Percentiles rank a stretch among this genome's conserved stretches.
Conservation (phyloP, 1,284 basidiomycete species). For the Cryptococcus sp. region DNA sequence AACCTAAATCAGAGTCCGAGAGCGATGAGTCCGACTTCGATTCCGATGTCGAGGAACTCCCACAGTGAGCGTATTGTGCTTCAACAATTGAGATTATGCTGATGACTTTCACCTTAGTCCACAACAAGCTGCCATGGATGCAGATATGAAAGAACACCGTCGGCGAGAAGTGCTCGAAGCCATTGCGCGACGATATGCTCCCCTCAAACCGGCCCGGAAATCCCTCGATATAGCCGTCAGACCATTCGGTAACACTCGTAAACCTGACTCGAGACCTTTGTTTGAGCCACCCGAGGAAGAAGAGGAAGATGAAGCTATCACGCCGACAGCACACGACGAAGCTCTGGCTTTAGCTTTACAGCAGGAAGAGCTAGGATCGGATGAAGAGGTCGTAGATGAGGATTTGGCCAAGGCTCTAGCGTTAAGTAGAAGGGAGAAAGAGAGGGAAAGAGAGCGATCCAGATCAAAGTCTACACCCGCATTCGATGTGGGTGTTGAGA, state of each 20-base stretch:
- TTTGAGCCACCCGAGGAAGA: conserved; percentile 64
- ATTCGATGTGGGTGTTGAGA: conserved; percentile 3
- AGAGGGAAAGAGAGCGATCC: conserved; percentile 12
- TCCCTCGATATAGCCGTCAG: conserved; percentile 37
- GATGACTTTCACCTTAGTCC: conserved; percentile 3
- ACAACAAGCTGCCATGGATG: conserved; percentile 53
- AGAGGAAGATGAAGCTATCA: conserved; percentile 24
- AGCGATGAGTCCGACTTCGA: conserved; percentile 60
- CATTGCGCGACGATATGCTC: conserved; percentile 61
- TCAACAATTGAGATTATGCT: background rate
- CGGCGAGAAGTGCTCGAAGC: conserved; percentile 67
- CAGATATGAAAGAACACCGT: conserved; percentile 68
- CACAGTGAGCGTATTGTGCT: conserved; percentile 59
- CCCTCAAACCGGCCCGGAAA: conserved; percentile 51
- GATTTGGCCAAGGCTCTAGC: conserved; percentile 42
- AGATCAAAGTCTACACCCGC: conserved; percentile 25
- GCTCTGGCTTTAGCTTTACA: conserved; percentile 49
- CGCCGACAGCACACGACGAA: conserved; percentile 47
- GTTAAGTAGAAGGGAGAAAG: conserved; percentile 29
- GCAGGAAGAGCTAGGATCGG: conserved; percentile 48
- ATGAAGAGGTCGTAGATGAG: conserved; percentile 43
- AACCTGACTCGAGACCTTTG: conserved; percentile 53
- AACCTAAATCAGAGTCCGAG: conserved; percentile 24
- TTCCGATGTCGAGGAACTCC: conserved; percentile 63
- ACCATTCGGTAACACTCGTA: conserved; percentile 36